Evolutionary conservation across 2,329 filamentous ascomycete species (phyloP).

Genomic region (Pseudohalonectria lignicola): DNA sequence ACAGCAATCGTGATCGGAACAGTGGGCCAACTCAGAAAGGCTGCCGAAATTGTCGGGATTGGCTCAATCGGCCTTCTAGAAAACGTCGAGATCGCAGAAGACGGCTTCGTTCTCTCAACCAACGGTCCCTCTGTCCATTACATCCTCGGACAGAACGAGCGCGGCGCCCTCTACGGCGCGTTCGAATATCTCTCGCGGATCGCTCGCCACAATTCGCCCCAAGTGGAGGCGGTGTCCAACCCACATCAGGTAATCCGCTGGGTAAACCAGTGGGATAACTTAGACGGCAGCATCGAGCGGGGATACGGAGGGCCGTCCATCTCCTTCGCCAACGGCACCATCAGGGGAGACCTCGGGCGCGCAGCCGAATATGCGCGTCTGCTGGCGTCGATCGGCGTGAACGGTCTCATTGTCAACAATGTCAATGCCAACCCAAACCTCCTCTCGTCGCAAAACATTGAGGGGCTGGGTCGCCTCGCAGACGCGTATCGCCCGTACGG

Average conservation of each 20-base stretch:
- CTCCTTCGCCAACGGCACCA: slow-evolving; percentile 49
- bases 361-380: slow-evolving; percentile 53
- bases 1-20: slow-evolving; percentile 43
- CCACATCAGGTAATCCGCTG: slow-evolving; percentile 53
- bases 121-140: slow-evolving; percentile 31
- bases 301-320: slow-evolving; percentile 59
- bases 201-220: slow-evolving; percentile 44
- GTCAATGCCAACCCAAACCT: slow-evolving; percentile 56
- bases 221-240: slow-evolving; percentile 36
- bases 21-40: no score
- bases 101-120: slow-evolving; percentile 51
- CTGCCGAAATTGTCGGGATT: no score
- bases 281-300: slow-evolving; percentile 56
- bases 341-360: slow-evolving; percentile 48
- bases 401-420: slow-evolving; percentile 59
- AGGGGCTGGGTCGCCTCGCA: slow-evolving; percentile 50
- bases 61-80: slow-evolving; percentile 16
- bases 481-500: slow-evolving; percentile 58
- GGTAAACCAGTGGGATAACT: slow-evolving; percentile 66
- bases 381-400: slow-evolving; percentile 54
- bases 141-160: slow-evolving; percentile 55
- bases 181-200: slow-evolving; percentile 58
- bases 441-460: slow-evolving; percentile 44
- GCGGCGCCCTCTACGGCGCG: slow-evolving; percentile 57
- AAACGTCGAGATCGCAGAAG: slow-evolving; percentile 31